These are phyloP conservation scores for Cochlearia excelsa DNA, from an alignment of 345 rosid species.

Conservation along the genomic window DNA sequence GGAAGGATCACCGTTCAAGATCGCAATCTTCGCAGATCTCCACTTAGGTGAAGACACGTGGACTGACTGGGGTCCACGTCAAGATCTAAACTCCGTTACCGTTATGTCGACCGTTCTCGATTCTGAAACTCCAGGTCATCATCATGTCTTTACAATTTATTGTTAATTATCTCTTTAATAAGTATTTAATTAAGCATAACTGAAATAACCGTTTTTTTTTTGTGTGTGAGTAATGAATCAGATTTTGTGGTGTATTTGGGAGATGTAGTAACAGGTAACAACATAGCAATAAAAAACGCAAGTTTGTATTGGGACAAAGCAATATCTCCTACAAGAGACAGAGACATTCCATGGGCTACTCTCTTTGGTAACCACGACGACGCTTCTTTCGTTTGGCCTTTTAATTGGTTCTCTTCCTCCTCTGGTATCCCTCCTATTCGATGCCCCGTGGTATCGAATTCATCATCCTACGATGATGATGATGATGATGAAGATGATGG, in stretches of 20 bases:
- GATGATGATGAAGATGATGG: constrained; percentile 46
- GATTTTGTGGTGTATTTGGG: constrained; percentile 89
- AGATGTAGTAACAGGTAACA: constrained; percentile 82
- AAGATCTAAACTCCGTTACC: constrained; percentile 51
- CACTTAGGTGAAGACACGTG: constrained; percentile 78
- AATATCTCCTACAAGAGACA: constrained; percentile 60
- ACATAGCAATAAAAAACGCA: constrained; percentile 64
- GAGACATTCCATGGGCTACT: constrained; percentile 73
- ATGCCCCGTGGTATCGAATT: constrained; percentile 43
- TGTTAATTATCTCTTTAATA: neutral
- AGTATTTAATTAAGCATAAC: neutral
- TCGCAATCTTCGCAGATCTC: constrained; percentile 72
- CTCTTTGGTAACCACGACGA: constrained; percentile 91
- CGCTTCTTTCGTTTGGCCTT: constrained; percentile 72
- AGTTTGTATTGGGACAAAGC: constrained; percentile 82
- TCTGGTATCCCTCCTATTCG: constrained; percentile 56
- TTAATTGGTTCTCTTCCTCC: constrained; percentile 72
- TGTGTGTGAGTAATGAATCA: constrained; percentile 20
- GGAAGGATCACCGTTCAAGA: constrained; percentile 46
- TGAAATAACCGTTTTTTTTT: neutral
- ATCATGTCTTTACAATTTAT: neutral
- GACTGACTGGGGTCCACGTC: constrained; percentile 78
- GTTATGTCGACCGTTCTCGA: constrained; percentile 70
- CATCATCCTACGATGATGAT: constrained; percentile 30
- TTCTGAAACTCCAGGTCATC: constrained; percentile 54